A percentile compares a stretch with the other conserved stretches of the same genome.
Evolutionary conservation across 2,329 filamentous ascomycete species (phyloP).

Genomic region (Trichoderma sp.): DNA sequence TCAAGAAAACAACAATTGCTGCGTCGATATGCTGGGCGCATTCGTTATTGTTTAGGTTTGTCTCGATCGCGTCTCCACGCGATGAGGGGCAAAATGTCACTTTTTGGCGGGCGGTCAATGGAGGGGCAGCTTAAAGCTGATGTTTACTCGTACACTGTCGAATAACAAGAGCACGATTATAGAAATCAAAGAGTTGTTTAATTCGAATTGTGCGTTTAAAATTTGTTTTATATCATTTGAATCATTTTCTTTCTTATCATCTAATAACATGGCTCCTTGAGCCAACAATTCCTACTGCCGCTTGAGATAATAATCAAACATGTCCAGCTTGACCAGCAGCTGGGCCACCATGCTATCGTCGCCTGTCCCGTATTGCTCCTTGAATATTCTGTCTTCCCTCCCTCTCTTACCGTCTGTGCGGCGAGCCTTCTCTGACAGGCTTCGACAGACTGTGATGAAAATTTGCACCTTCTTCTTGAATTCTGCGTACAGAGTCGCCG

Average conservation of each 20-base stretch:
- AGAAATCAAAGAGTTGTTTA: neutral
- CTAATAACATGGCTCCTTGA: neutral
- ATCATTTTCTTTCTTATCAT: neutral
- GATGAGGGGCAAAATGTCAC: slow-evolving; percentile 34
- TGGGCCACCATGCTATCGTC: slow-evolving; percentile 65
- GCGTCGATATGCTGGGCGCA: neutral
- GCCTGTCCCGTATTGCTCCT: slow-evolving; percentile 38
- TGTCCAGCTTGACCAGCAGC: slow-evolving; percentile 69
- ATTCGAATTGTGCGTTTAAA: neutral
- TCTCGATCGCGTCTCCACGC: slow-evolving; percentile 32
- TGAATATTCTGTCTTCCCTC: slow-evolving; percentile 36
- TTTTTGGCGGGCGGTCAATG: slow-evolving; percentile 9
- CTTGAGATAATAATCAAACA: slow-evolving; percentile 64
- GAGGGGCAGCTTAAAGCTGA: neutral
- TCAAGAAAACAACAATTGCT: neutral
- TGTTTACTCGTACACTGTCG: neutral
- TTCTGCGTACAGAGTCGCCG: slow-evolving; percentile 56
- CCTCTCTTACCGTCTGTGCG: slow-evolving; percentile 37
- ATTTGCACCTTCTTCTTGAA: slow-evolving; percentile 73
- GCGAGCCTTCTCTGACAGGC: slow-evolving; percentile 63
- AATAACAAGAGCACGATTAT: no score
- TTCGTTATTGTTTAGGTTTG: neutral
- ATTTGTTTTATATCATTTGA: neutral
- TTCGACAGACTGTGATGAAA: slow-evolving; percentile 72
- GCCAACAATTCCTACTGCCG: slow-evolving; percentile 16